A percentile compares a stretch with the other conserved stretches of the same genome.
phyloP scores from a whole-genome alignment of 1,284 basidiomycete species.

The Sphagnurus paluster region DNA sequence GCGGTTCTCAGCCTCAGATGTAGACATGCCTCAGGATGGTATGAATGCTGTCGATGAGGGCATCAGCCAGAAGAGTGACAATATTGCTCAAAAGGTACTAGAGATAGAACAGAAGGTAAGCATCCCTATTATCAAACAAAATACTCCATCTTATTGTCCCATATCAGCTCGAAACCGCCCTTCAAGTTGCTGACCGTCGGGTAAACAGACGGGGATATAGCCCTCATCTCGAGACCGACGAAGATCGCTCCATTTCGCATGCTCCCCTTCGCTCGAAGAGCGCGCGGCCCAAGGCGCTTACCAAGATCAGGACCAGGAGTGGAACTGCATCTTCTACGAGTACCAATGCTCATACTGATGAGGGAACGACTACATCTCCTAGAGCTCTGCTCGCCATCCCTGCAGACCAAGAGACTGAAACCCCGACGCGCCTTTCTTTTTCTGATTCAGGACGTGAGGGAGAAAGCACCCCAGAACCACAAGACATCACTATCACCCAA shows the following conservation, averaged over 20 bases:
- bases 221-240: constrained; percentile 47
- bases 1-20: constrained; percentile 68
- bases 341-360: constrained; percentile 28
- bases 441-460: constrained; percentile 28
- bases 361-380: constrained; percentile 23
- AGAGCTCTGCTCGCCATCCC: constrained; percentile 19
- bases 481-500: constrained; percentile 31
- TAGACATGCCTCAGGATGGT: constrained; percentile 65
- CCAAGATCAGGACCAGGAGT: constrained; percentile 41
- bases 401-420: constrained; percentile 32
- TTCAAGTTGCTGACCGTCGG: constrained; percentile 58
- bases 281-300: constrained; percentile 27
- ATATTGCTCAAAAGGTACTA: constrained; percentile 78
- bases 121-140: constrained; percentile 6
- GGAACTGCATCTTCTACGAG: constrained; percentile 49
- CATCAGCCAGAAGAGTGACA: constrained; percentile 79
- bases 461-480: constrained; percentile 24
- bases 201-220: constrained; percentile 40
- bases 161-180: constrained; percentile 66
- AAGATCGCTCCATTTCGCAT: constrained; percentile 42
- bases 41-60: constrained; percentile 83
- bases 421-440: constrained; percentile 37
- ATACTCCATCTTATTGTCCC: constrained; percentile 4
- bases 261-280: constrained; percentile 34
- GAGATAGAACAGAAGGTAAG: constrained; percentile 82